A percentile compares a stretch with the other conserved stretches of the same genome.
Evolutionary conservation across 768 basidiomycete species (phyloP).

Genomic region (Gloeopeniophorella convolvens): DNA sequence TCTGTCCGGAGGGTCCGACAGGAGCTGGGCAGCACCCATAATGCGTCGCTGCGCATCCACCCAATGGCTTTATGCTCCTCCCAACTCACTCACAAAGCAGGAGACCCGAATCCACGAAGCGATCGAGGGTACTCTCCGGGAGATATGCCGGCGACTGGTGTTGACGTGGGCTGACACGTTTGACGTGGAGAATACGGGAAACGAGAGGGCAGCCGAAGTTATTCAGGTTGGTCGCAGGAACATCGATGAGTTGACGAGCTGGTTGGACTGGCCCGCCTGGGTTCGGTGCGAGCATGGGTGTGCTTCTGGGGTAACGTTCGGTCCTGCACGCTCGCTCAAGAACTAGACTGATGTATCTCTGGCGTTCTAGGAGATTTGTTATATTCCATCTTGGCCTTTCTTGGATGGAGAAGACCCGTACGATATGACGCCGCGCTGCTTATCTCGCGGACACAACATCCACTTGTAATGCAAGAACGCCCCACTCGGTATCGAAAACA

Average conservation of each 20-base stretch:
- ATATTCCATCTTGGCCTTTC: no score
- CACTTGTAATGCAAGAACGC: no score
- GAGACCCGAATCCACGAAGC: constrained; percentile 13
- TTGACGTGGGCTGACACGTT: constrained; percentile 18
- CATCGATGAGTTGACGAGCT: constrained; percentile 16
- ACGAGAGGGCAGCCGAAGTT: background rate
- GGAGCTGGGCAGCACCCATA: constrained; percentile 15
- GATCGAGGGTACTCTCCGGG: constrained; percentile 14
- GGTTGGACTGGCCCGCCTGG: constrained; percentile 23
- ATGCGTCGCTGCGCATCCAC: constrained; percentile 17
- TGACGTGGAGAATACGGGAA: constrained; percentile 14
- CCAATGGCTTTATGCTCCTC: constrained; percentile 8
- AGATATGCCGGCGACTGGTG: constrained; percentile 19
- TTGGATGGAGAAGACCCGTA: background rate
- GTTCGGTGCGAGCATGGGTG: constrained; percentile 17
- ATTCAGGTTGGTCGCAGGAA: constrained; percentile 2
- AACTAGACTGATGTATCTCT: no score
- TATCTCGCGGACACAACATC: no score
- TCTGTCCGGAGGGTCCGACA: background rate
- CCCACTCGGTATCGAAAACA: no score
- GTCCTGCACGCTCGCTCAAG: no score
- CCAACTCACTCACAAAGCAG: constrained; percentile 13
- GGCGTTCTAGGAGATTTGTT: no score
- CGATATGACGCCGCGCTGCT: constrained; percentile 17
- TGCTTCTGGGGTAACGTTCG: constrained; percentile 12